Evolutionary conservation across 2,329 filamentous ascomycete genomes (phyloP), one percentile per base, ranked within the genome.

Genomic region (Aspergillus ruber): DNA sequence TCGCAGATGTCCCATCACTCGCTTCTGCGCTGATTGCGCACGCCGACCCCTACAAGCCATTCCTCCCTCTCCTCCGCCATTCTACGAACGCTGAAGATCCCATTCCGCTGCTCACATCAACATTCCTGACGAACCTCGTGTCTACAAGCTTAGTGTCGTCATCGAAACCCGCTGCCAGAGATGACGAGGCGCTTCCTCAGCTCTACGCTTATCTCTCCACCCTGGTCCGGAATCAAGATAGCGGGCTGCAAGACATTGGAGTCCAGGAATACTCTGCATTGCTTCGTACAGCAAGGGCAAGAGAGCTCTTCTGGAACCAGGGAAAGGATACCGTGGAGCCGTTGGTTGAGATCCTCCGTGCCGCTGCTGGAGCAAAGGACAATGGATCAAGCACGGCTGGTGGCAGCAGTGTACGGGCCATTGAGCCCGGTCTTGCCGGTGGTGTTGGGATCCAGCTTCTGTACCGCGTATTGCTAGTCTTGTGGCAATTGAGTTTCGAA

Each of bases 401-500:
- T 53, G 75, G 83, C 60, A 79, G 78, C 57, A 77, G 79, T 52
- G 40, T 42, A 6, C 84, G 83, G 45, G 79, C 81, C 48, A 83
- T 86, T 25, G 85, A 90, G 51, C 70, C 73, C 44, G 74, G 78
- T 36, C 70, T 84, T 40, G 70, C 74, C 49, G 89, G 90, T 43
- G 90, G 90, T 7, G 88, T 98, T 50, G 89, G 90, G 2, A 75
- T 98, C 36, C 93, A 98, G 68, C 79, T 97, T 36, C 79, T 98
- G 36, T 98, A 98, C 67, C 89, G 96, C 62, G 87, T 96, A 13
- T 79, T 98, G 18, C 78, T 98, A 44, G 90, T 95, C 10, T 74
- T 98, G 49, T 98, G 93, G 93, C 90, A 97, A 74, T 77, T 98
- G 57, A 95, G 90, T 64, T 98, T 98, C 57, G 93, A 97, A 66